phyloP scores from a whole-genome alignment of 805 yeast species.

The Brettanomyces bruxellensis region DNA sequence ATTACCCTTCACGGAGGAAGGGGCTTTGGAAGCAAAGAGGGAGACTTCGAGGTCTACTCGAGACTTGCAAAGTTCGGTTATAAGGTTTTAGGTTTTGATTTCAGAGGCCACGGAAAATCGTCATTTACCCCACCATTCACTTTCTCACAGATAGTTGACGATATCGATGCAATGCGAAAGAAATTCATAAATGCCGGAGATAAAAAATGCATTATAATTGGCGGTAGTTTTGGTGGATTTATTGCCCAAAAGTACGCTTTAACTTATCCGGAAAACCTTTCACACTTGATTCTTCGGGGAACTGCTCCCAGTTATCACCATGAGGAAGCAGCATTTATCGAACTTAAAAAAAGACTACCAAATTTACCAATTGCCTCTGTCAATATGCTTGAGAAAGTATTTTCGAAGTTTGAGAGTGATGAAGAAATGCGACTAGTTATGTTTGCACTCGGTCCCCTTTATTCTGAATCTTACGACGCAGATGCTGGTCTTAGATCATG shows the following conservation, averaged over 20 bases:
- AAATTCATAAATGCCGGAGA: constrained; percentile 5
- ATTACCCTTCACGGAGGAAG: constrained; percentile 19
- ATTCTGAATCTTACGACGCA: constrained; percentile 15
- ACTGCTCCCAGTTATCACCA: constrained; percentile 19
- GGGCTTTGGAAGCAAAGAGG: constrained; percentile 15
- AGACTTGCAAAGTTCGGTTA: constrained; percentile 12
- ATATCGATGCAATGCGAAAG: constrained; percentile 13
- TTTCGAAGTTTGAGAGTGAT: constrained; percentile 15
- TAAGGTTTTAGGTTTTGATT: constrained; percentile 17
- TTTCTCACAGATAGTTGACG: constrained; percentile 15
- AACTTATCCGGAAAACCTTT: constrained; percentile 11
- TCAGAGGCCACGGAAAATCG: constrained; percentile 17
- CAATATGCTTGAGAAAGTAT: constrained; percentile 15
- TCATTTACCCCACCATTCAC: constrained; percentile 7
- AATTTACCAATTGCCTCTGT: constrained; percentile 13
- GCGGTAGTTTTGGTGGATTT: constrained; percentile 20
- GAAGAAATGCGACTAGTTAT: constrained; percentile 16
- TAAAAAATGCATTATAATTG: constrained; percentile 12
- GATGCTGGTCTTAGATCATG: constrained; percentile 10
- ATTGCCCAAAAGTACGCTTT: constrained; percentile 19
- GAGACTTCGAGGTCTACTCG: constrained; percentile 15
- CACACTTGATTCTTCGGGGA: constrained; percentile 14
- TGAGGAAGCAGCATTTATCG: constrained; percentile 12
- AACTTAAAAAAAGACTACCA: constrained; percentile 7
- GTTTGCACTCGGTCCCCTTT: constrained; percentile 18